A percentile compares a stretch with the other conserved stretches of the same genome.
phyloP scores from a whole-genome alignment of 371 early-diverging fungal species.

The Rhizopus sp. region DNA sequence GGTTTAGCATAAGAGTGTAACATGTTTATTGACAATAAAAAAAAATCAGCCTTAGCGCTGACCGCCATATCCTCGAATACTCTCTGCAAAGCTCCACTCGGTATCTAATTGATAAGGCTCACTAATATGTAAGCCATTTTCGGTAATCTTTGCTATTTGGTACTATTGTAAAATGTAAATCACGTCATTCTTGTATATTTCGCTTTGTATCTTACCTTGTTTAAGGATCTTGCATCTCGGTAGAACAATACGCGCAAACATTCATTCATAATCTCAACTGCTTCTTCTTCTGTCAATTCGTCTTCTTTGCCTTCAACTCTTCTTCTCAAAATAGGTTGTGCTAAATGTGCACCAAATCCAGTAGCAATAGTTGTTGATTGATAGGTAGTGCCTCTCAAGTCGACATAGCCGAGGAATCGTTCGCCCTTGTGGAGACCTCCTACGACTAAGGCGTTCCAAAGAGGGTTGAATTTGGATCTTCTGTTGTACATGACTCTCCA shows the following conservation, averaged over 20 bases:
- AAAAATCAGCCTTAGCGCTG: slow-evolving; percentile 29
- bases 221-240: slow-evolving; percentile 95
- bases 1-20: slow-evolving; percentile 18
- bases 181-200: not conserved
- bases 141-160: slow-evolving; percentile 90
- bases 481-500: slow-evolving; percentile 94
- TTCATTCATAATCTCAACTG: slow-evolving; percentile 84
- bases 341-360: slow-evolving; percentile 95
- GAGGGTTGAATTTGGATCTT: slow-evolving; percentile 91
- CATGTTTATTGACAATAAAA: slow-evolving; percentile 5
- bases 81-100: slow-evolving; percentile 95
- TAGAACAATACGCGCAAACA: slow-evolving; percentile 95
- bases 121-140: slow-evolving; percentile 77
- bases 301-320: slow-evolving; percentile 87
- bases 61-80: slow-evolving; percentile 87
- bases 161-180: slow-evolving; percentile 55
- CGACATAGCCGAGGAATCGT: slow-evolving; percentile 93
- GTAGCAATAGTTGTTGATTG: slow-evolving; percentile 93
- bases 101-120: slow-evolving; percentile 89
- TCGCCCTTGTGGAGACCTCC: slow-evolving; percentile 86
- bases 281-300: slow-evolving; percentile 91
- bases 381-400: slow-evolving; percentile 96
- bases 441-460: slow-evolving; percentile 95
- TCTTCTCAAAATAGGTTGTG: slow-evolving; percentile 95
- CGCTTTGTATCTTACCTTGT: slow-evolving; percentile 67